phyloP scores from a whole-genome alignment of 2,329 filamentous ascomycete genomes.

The Alternaria conjuncta region DNA sequence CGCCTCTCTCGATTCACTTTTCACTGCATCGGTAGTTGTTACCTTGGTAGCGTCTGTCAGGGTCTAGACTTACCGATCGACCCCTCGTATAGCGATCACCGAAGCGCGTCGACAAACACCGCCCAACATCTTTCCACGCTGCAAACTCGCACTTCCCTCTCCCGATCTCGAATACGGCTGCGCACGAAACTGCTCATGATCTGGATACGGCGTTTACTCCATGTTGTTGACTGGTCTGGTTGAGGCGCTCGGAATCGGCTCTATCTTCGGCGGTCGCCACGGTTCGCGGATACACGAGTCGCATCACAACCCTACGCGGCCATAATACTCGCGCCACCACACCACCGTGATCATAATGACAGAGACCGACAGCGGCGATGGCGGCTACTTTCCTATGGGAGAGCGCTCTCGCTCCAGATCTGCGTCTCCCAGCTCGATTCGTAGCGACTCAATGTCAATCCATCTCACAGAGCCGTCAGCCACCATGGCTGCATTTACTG shows the following conservation, averaged over 20 bases:
- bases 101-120: slow-evolving; percentile 17
- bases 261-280: background rate
- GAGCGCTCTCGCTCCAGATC: slow-evolving; percentile 23
- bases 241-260: slow-evolving; percentile 2
- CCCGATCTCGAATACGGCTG: background rate
- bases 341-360: slow-evolving; percentile 24
- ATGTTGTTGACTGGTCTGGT: slow-evolving; percentile 5
- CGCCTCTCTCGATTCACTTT: background rate
- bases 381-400: slow-evolving; percentile 40
- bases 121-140: background rate
- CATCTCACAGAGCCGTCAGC: slow-evolving; percentile 35
- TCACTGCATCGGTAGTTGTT: background rate
- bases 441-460: slow-evolving; percentile 42
- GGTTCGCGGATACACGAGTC: background rate
- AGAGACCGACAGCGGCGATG: slow-evolving; percentile 23
- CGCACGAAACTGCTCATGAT: slow-evolving; percentile 4
- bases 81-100: slow-evolving; percentile 14
- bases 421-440: slow-evolving; percentile 39
- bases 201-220: background rate
- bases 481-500: slow-evolving; percentile 48
- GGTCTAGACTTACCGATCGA: slow-evolving; percentile 29
- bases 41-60: background rate
- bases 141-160: background rate
- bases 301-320: background rate
- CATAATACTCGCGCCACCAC: slow-evolving; percentile 1